Evolutionary conservation across 441 rosid genomes (phyloP), one percentile per base, ranked within the genome.

Genomic region (Flueggea neowawraea): DNA sequence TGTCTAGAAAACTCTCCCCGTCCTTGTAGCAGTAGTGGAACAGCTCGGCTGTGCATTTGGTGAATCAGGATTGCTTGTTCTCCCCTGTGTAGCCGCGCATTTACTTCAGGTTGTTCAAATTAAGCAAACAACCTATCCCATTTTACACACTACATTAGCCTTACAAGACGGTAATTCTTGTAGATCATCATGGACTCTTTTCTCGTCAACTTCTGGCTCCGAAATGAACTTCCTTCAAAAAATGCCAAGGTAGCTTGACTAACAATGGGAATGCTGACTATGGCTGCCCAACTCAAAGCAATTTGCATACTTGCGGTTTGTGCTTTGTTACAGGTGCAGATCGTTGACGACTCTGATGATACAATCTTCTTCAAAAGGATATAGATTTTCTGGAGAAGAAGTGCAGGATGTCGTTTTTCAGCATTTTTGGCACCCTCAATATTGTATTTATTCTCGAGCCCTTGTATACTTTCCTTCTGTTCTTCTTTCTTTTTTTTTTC

Each of bases 81-180:
- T 94, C 78, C 98, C 98, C 50, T 94, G 98, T 78, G 91, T 94
- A 39, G 93, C 97, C 15, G 96, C 98, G 51, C 98, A 90, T 70
- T 28, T 94, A 61, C 70, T 73, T 69, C 98, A 94, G 97, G 97
- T 90, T 57, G 45, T 61, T 45, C 60, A 31, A 41, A 15, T 54
- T 36, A 64, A 14, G 16, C 15, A 49, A 48, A 33, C 14, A 43
- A 16, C 52, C 58, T 51, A 31, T 55, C 49, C 10, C 57, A 8
- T 41, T 58, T 32, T 11, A 11, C 52, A 17, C 31, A 55, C 41
- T 15, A 44, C 12, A 39, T 10, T 22, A 43, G 57, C 52, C 71
- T 68, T 61, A 58, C 66, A 51, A 41, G 6, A 31, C 10, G 31
- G 13, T 8, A 14, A 6, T 13, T 49, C 61, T 3, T 80, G 78